Evolutionary conservation across 805 yeast species (phyloP), one percentile per base, ranked within the genome.

Genomic region (Yamadazyma nakazawae): DNA sequence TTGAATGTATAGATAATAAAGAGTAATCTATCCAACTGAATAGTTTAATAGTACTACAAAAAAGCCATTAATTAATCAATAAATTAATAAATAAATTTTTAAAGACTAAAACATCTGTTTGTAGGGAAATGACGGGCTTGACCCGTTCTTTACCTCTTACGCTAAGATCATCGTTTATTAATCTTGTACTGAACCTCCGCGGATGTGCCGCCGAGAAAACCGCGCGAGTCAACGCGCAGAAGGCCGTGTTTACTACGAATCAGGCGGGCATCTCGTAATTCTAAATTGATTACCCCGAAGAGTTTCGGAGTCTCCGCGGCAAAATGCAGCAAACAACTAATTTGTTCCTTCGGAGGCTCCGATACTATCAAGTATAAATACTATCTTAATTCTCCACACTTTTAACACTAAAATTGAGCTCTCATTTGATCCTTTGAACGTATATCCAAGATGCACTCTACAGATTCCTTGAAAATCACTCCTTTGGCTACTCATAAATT

Each of bases 401-500:
- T 30, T 30, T 30, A 30, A 37, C n/a, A 21, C 24, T 21, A 7
- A 21, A 21, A 21, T 21, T 5, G 7, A 21, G 24, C 7, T 5
- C 24, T 21, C 24, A 21, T 21, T 21, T 21, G 24, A 21, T 4
- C 24, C 24, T 21, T 21, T 5, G 24, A 21, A 37, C 30, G 9
- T 5, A 21, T 21, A 16, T 8, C 19, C 21, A 24, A 21, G 17
- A 38, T 38, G 41, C 62, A 53, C 37, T 30, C 31, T 12, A 51
- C 57, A 28, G 61, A 60, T 14, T 25, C 48, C n/a, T 30, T 62
- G 24, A 31, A 42, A 8, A 70, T 79, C 28, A 64, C 68, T 12
- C 84, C 86, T 14, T 65, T 81, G 9, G 64, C 60, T 34, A 68
- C 67, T 42, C 65, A 76, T 26, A 81, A 83, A 21, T 76, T 88